Evolutionary conservation across 768 basidiomycete genomes (phyloP), one percentile per base, ranked within the genome.

Genomic region (Lentinula aciculospora): DNA sequence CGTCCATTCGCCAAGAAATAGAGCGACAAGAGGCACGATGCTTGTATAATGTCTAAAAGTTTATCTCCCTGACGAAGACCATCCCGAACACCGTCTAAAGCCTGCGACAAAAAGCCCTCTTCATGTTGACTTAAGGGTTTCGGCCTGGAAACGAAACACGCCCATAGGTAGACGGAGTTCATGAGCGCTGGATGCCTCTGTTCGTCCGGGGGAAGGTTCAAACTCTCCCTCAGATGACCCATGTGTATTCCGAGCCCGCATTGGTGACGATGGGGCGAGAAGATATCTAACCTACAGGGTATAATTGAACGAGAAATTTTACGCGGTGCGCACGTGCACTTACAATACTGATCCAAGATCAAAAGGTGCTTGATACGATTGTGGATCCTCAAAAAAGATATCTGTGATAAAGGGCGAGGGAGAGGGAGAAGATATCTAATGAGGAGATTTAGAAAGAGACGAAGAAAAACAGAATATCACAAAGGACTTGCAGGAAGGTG

Each of bases 121-220:
- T 92, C 89, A 65, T 90, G 85, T 53, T 84, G 81, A 63, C 81
- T 81, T 12, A 92, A 74, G 4, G 82, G 78, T 37, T 83, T 85
- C 6, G 88, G 84, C 21, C 87, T 79, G 9, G 90, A 89, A 39
- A 92, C 78, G 66, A 86, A 89, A 68, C 89, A 92, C 1, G 88
- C 86, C 86, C 89, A 91, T 6, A 92, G 81, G 67, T 85, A 92
- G 65, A 92, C 85, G 60, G 89, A 79, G 65, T 91, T 89, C 77
- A 91, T 82, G 13, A 93, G 78, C 55, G 80, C 82, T 8, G 90
- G 85, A 64, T 92, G 90, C 19, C 83, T 83, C 56, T 87, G 88
- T 58, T 88, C 83, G 47, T 78, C 62, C 3, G 67, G 55, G 15
- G 85, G 80, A 4, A 76, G 73, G 44, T 71, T 72, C 40, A 91